Conservation (phyloP, 257 asterid genomes). For the Echium plantagineum region DNA sequence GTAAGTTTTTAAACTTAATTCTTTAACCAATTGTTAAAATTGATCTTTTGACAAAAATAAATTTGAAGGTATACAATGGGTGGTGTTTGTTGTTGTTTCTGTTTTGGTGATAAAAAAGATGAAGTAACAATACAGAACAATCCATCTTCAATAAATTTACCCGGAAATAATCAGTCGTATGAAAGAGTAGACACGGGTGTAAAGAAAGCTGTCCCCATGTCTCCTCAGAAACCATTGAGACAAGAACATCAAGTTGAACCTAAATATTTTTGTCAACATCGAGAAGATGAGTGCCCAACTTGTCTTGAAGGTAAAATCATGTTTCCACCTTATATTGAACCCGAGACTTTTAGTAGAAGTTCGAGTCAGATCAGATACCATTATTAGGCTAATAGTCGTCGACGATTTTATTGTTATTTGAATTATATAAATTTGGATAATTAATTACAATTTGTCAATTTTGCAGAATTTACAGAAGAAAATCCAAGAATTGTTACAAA, state of each 20-base stretch:
- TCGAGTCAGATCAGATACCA: too few relatives aligned
- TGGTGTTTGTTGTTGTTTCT: constrained; percentile 29
- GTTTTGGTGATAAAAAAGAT: constrained; percentile 14
- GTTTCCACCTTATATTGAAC: neutral
- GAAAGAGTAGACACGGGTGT: constrained; percentile 1
- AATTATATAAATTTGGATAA: too few relatives aligned
- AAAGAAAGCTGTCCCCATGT: constrained; percentile 8
- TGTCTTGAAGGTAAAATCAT: constrained; percentile 50
- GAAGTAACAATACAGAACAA: too few relatives aligned
- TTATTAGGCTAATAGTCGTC: too few relatives aligned
- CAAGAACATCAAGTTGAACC: neutral
- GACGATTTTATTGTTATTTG: too few relatives aligned
- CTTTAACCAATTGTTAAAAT: too few relatives aligned
- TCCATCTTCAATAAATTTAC: constrained; percentile 11
- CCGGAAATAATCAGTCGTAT: constrained; percentile 5
- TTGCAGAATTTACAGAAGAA: constrained; percentile 41
- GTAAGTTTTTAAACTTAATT: too few relatives aligned
- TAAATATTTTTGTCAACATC: constrained; percentile 19
- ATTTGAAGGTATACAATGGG: constrained; percentile 32
- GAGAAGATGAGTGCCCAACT: constrained; percentile 51
- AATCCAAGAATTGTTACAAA: constrained; percentile 44
- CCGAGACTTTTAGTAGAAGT: too few relatives aligned
- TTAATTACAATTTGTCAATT: too few relatives aligned
- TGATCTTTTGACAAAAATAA: constrained; percentile 2
- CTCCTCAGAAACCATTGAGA: constrained; percentile 14